Base-by-base conservation (phyloP, 352 stramenopile genomes). In the Globisporangium alternatum region DNA sequence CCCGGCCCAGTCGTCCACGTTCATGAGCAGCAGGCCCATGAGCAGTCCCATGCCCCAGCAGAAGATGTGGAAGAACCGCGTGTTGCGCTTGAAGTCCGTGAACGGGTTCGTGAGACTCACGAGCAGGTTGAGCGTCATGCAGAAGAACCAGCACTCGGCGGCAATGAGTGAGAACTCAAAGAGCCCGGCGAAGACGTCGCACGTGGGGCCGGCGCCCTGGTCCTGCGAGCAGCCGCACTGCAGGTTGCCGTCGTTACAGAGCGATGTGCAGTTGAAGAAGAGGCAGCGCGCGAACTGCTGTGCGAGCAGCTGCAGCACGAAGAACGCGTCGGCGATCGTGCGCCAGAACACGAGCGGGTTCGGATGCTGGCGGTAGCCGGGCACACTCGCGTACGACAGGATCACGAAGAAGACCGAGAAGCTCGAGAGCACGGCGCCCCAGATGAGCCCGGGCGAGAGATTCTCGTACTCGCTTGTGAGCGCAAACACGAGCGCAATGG, bases 31-130 rank as follows among this genome's bases (percentile, higher is more conserved):
- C 15, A 92, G 59, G 1, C 80, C 81, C 41, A 91, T 66, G 41
- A 92, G 22, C 9, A 91, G 67, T 3, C 74, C 79, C 9, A 78
- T 61, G 35, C 88, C 74, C 88, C 88, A 96, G 58, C 79, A 92
- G 59, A 91, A 91, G n/a, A 93, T 43, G 73, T 96, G 86, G 71
- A 94, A 96, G 45, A 91, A 54, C 15, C 80, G 65, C 53, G 77
- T 93, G 75, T 96, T 96, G 65, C 80, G 71, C 68, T 95, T 94
- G 66, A 94, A 96, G 74, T 96, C 86, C 19, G 86, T 96, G 63
- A 97, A 97, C 19, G 90, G 90, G 68, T 96, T 97, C 5, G 86
- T 96, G 37, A 96, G 74, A 58, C 84, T 91, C 71, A 96, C 76
- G 45, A 95, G 68, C 43, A 97, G 64, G 66, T 97, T 91, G 37